Evolutionary conservation across 1,284 basidiomycete species (phyloP).

Genomic region (Rhodotorula sp.): DNA sequence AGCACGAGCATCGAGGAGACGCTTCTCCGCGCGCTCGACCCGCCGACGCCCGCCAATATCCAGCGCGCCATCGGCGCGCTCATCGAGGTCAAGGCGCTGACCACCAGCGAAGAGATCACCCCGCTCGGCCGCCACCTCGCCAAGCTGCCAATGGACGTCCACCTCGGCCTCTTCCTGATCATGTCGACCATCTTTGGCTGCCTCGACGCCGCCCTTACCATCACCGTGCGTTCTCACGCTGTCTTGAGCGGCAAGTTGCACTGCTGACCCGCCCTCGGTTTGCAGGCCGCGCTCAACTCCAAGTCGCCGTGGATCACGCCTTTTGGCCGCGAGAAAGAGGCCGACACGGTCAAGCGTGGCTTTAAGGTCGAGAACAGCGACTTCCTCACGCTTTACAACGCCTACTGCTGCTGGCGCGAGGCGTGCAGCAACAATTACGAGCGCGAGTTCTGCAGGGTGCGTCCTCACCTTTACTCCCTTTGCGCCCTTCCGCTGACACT

Average conservation of each 20-base stretch:
- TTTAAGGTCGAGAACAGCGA: slow-evolving; percentile 92
- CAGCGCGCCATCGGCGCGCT: slow-evolving; percentile 87
- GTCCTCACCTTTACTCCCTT: slow-evolving; percentile 1
- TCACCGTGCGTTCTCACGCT: slow-evolving; percentile 58
- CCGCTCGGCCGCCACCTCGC: slow-evolving; percentile 88
- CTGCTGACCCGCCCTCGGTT: not conserved
- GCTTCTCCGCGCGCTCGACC: slow-evolving; percentile 82
- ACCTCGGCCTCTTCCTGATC: slow-evolving; percentile 91
- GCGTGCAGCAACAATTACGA: slow-evolving; percentile 65
- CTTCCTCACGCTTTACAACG: slow-evolving; percentile 90
- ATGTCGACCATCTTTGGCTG: slow-evolving; percentile 84
- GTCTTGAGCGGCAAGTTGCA: too few relatives aligned
- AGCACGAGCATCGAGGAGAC: slow-evolving; percentile 81
- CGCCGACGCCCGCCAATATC: slow-evolving; percentile 82
- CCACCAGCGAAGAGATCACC: slow-evolving; percentile 85
- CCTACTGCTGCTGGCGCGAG: slow-evolving; percentile 82
- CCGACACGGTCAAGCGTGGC: slow-evolving; percentile 76
- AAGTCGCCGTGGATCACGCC: slow-evolving; percentile 92
- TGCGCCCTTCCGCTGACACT: not conserved
- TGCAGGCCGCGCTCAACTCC: slow-evolving; percentile 75
- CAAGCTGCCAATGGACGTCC: slow-evolving; percentile 93
- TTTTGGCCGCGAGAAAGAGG: slow-evolving; percentile 83
- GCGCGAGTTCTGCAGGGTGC: slow-evolving; percentile 65
- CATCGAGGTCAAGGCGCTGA: slow-evolving; percentile 88
- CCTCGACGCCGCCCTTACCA: slow-evolving; percentile 91